Percentiles rank a stretch among this genome's conserved stretches.
These are phyloP conservation scores for Auricularia cornea DNA, from an alignment of 768 basidiomycete species.

Conservation along the genomic window DNA sequence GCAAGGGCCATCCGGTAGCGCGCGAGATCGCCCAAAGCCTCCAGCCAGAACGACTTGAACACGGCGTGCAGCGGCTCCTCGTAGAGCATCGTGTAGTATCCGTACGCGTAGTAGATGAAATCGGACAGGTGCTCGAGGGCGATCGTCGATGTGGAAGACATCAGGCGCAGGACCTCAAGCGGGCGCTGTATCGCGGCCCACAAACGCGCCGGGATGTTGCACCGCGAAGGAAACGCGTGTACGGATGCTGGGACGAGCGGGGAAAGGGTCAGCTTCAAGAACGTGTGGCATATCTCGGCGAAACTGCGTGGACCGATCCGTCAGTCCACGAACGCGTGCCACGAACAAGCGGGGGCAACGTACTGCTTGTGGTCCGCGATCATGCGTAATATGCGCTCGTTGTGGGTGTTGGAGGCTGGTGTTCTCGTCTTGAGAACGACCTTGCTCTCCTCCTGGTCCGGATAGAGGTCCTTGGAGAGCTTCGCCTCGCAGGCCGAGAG, in stretches of 20 bases:
- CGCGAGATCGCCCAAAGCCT: constrained; percentile 93
- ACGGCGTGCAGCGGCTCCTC: constrained; percentile 65
- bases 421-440: constrained; percentile 21
- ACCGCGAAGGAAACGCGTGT: constrained; percentile 83
- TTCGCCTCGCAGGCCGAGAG: constrained; percentile 76
- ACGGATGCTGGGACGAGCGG: constrained; percentile 83
- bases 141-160: constrained; percentile 55
- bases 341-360: constrained; percentile 20
- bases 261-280: constrained; percentile 77
- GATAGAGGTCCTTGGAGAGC: constrained; percentile 39
- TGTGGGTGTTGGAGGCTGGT: constrained; percentile 42
- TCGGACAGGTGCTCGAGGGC: constrained; percentile 90
- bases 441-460: constrained; percentile 44
- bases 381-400: constrained; percentile 67
- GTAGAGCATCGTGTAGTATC: constrained; percentile 82
- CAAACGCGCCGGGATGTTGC: constrained; percentile 89
- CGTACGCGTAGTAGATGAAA: constrained; percentile 92
- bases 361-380: constrained; percentile 80
- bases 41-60: constrained; percentile 85
- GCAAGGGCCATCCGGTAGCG: constrained; percentile 94
- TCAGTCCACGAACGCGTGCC: constrained; percentile 5
- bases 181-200: constrained; percentile 92
- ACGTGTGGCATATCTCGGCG: constrained; percentile 82
- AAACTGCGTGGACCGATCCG: constrained; percentile 45
- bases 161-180: constrained; percentile 82